Percentiles rank a stretch among this genome's conserved stretches.
Evolutionary conservation across 495 filamentous ascomycete species (phyloP).

Genomic region (Penicillium samsonianum): DNA sequence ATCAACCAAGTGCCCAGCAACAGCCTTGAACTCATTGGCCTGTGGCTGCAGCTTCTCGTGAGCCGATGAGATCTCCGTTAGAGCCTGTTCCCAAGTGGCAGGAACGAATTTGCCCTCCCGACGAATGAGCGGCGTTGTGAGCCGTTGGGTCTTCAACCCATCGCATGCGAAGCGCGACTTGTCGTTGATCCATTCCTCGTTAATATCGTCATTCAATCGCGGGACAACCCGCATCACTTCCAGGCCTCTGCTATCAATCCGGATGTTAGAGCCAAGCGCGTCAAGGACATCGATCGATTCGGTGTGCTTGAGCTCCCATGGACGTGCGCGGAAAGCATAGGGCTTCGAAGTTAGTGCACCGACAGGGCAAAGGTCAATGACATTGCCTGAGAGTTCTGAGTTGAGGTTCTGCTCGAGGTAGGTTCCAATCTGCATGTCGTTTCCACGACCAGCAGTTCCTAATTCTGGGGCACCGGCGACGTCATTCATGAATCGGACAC

Average conservation of each 20-base stretch:
- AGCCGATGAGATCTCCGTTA: conserved; percentile 78
- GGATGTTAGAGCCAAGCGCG: conserved; percentile 88
- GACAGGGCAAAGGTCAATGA: conserved; percentile 97
- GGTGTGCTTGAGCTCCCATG: conserved; percentile 91
- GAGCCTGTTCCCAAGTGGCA: conserved; percentile 89
- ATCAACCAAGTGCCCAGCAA: conserved; percentile 88
- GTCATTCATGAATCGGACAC: conserved; percentile 96
- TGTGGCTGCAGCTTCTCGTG: conserved; percentile 73
- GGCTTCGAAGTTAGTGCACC: conserved; percentile 96
- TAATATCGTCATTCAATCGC: conserved; percentile 93
- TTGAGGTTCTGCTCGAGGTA: conserved; percentile 91
- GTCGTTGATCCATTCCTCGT: conserved; percentile 99
- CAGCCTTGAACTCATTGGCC: conserved; percentile 91
- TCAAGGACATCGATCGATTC: conserved; percentile 95
- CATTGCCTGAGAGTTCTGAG: conserved; percentile 92
- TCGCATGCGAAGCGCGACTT: conserved; percentile 97
- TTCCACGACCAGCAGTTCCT: conserved; percentile 90
- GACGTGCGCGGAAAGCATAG: conserved; percentile 93
- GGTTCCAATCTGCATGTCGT: conserved; percentile 96
- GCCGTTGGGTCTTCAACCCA: conserved; percentile 90
- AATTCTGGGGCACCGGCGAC: conserved; percentile 93
- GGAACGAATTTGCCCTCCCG: conserved; percentile 85
- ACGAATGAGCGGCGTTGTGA: conserved; percentile 90
- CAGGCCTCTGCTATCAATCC: conserved; percentile 88
- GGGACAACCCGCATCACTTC: conserved; percentile 95